Percentiles rank a stretch among this genome's conserved stretches.
Conservation (phyloP, 75 land plant genomes). For the Ceratopteris richardii region DNA sequence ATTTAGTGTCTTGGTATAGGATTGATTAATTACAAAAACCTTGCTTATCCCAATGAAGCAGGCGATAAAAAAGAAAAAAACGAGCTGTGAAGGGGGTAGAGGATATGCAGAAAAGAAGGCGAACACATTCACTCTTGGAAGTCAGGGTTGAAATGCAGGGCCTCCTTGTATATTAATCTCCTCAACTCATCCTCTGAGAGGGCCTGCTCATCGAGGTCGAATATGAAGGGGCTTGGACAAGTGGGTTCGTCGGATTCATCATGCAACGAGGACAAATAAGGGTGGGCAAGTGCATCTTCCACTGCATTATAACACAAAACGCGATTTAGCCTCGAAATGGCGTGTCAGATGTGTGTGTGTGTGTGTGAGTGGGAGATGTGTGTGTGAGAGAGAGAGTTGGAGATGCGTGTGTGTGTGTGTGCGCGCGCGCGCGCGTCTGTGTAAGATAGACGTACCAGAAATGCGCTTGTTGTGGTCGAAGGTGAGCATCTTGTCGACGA, state of each 20-base stretch:
- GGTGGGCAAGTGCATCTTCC: constrained; percentile 74
- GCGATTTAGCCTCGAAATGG: neutral
- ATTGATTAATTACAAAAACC: too few relatives aligned
- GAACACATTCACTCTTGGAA: constrained; percentile 5
- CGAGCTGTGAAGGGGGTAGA: too few relatives aligned
- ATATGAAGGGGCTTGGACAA: constrained; percentile 66
- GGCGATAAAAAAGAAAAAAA: too few relatives aligned
- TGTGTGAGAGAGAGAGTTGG: too few relatives aligned
- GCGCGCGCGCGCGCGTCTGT: neutral
- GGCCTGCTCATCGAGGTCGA: constrained; percentile 84
- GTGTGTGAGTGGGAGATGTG: too few relatives aligned
- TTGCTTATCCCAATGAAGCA: too few relatives aligned
- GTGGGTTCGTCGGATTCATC: constrained; percentile 79
- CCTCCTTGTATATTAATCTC: constrained; percentile 72
- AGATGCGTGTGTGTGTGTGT: neutral
- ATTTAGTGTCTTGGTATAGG: too few relatives aligned
- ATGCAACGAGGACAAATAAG: constrained; percentile 72
- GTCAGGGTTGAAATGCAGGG: constrained; percentile 56
- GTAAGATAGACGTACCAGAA: constrained; percentile 33
- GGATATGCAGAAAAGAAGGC: too few relatives aligned
- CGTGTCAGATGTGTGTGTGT: too few relatives aligned
- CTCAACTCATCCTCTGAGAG: constrained; percentile 78
- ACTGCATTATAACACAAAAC: constrained; percentile 38
- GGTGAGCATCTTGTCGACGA: constrained; percentile 70
- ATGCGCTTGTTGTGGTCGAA: constrained; percentile 74